These are phyloP conservation scores for Phytophthora idaei DNA, from an alignment of 352 stramenopile genomes.

Conservation along the genomic window DNA sequence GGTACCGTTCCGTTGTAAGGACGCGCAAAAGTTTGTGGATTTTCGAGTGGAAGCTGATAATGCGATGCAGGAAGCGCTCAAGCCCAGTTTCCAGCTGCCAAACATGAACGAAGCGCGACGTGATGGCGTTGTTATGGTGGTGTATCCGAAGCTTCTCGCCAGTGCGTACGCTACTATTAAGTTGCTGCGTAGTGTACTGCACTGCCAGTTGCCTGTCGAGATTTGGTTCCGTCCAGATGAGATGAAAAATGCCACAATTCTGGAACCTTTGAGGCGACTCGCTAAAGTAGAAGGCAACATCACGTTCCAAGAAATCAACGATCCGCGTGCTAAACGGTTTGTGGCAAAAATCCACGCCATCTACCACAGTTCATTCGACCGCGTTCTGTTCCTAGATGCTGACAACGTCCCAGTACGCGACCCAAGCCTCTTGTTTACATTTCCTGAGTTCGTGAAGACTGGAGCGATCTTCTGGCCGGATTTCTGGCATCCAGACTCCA, in stretches of 20 bases:
- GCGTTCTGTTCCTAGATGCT: slow-evolving; percentile 56
- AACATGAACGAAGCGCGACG: slow-evolving; percentile 2
- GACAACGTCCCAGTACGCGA: slow-evolving; percentile 60
- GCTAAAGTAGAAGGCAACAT: slow-evolving; percentile 27
- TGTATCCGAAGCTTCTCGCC: slow-evolving; percentile 53
- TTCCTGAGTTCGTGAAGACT: slow-evolving; percentile 37
- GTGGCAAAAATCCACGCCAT: slow-evolving; percentile 57
- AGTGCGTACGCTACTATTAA: slow-evolving; percentile 48
- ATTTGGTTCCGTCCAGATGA: slow-evolving; percentile 54
- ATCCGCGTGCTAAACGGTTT: slow-evolving; percentile 39
- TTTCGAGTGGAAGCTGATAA: slow-evolving; percentile 25
- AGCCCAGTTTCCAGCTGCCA: slow-evolving; percentile 21
- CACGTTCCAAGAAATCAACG: slow-evolving; percentile 31
- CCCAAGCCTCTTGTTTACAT: slow-evolving; percentile 39
- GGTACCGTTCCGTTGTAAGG: slow-evolving; percentile 40
- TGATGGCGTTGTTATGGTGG: slow-evolving; percentile 52
- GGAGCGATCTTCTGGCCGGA: slow-evolving; percentile 68
- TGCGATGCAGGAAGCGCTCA: neutral
- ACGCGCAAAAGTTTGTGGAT: slow-evolving; percentile 41
- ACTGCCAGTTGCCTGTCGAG: slow-evolving; percentile 52
- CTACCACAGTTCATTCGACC: slow-evolving; percentile 46
- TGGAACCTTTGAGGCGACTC: slow-evolving; percentile 32
- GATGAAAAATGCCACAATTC: slow-evolving; percentile 30
- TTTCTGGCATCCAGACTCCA: slow-evolving; percentile 55
- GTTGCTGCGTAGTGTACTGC: slow-evolving; percentile 34